Conservation (phyloP, 768 basidiomycete species). For the Dentipellis fragilis region DNA sequence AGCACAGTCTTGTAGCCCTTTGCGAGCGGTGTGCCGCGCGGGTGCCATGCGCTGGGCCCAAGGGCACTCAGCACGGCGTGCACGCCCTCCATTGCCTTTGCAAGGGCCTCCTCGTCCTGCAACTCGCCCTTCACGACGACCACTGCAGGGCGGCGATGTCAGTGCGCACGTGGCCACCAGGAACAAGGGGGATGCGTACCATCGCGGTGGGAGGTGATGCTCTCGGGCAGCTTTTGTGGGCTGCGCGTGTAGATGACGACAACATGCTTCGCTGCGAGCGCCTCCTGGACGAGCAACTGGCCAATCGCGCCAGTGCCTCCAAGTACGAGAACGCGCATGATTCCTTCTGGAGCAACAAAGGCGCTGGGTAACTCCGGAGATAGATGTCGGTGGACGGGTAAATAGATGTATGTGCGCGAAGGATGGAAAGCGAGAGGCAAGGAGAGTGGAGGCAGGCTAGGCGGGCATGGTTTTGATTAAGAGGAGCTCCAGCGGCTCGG, state of each 20-base stretch:
- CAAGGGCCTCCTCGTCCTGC: slow-evolving; percentile 37
- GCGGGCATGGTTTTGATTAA: too few species aligned
- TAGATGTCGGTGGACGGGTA: too few species aligned
- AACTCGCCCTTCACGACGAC: slow-evolving; percentile 47
- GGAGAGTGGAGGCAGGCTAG: too few species aligned
- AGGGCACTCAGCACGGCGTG: slow-evolving; percentile 60
- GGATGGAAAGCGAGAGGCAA: too few species aligned
- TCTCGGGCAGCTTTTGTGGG: slow-evolving; percentile 50
- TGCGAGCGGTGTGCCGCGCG: slow-evolving; percentile 47
- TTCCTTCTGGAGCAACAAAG: neutral
- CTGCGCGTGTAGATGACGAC: slow-evolving; percentile 56
- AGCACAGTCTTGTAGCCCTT: slow-evolving; percentile 47
- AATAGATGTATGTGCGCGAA: too few species aligned
- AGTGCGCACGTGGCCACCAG: neutral
- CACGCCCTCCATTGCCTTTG: slow-evolving; percentile 43
- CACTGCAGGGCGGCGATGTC: slow-evolving; percentile 15
- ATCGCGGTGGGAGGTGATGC: slow-evolving; percentile 32
- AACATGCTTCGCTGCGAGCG: slow-evolving; percentile 33
- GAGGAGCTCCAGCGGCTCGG: too few species aligned
- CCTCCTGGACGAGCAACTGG: slow-evolving; percentile 44
- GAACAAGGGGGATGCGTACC: slow-evolving; percentile 1
- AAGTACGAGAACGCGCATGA: slow-evolving; percentile 34
- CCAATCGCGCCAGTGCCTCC: slow-evolving; percentile 62
- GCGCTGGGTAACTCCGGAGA: too few species aligned
- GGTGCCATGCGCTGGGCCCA: slow-evolving; percentile 38